Evolutionary conservation across 495 filamentous ascomycete genomes (phyloP), one percentile per base, ranked within the genome.

Genomic region (Penicillium odoratum): DNA sequence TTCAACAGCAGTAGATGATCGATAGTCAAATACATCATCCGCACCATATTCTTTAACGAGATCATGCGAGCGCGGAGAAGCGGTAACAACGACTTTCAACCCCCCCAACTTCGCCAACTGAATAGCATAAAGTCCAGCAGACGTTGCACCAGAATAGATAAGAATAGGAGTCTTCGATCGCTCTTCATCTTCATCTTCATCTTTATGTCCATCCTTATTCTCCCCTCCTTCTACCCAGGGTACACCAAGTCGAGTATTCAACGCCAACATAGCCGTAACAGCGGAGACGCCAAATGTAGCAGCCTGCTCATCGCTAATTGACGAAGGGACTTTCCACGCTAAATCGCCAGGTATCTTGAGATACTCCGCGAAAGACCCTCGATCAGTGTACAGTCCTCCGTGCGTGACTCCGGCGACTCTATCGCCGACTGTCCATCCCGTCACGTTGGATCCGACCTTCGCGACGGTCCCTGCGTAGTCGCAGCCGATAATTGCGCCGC

Each of bases 401-500:
- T 69, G 59, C 4, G 60, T 55, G 1, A 58, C 47, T 29, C 67
- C 67, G 1, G 61, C 64, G 2, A 67, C 43, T 10, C 55, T 40
- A 25, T 69, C 68, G 5, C 65, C 66, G n/a, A 71, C 63, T 76
- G 46, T 85, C 76, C 70, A 57, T n/a, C 30, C 44, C 7, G 36
- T 18, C 0, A 29, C 29, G 5, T 47, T 51, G 25, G 25, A 8
- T n/a, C 50, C 61, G 36, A 85, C 70, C 49, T 70, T 63, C 26
- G 74, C 76, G 29, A 86, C 75, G 0, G 69, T 65, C 25, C 83
- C 83, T 4, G 80, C 67, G 63, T 74, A 83, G 59, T 85, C 83
- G 57, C 81, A 79, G 58, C 83, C 83, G n/a, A 76, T 71, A 28
- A 79, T 74, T 34, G 66, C 53, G n/a, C 68, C 68, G 2, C 38